A percentile compares a stretch with the other conserved stretches of the same genome.
phyloP scores from a whole-genome alignment of 176 grass and related monocot genomes.

The Juncus inflexus region DNA sequence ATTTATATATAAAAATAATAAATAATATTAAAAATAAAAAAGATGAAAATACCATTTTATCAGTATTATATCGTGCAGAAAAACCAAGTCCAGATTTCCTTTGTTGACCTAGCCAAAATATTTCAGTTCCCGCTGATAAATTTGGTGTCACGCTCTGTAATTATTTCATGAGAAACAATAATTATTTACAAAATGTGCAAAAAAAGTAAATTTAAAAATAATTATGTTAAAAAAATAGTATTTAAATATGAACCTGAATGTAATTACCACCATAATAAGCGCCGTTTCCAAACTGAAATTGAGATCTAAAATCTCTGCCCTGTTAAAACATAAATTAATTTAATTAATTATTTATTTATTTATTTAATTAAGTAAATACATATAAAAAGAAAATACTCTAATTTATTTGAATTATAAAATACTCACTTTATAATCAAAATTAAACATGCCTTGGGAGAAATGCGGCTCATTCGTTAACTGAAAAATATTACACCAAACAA shows the following conservation, averaged over 20 bases:
- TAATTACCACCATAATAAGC: slow-evolving; percentile 69
- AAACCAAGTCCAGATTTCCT: slow-evolving; percentile 64
- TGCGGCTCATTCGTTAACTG: slow-evolving; percentile 67
- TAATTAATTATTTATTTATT: not conserved
- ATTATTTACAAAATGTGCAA: not conserved
- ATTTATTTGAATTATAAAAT: slow-evolving; percentile 13
- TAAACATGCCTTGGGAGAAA: slow-evolving; percentile 55
- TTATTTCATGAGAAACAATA: slow-evolving; percentile 15
- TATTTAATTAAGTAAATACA: slow-evolving; percentile 2
- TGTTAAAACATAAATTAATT: slow-evolving; percentile 25
- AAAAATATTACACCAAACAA: slow-evolving; percentile 23
- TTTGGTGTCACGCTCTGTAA: slow-evolving; percentile 73
- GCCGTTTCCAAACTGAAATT: slow-evolving; percentile 52
- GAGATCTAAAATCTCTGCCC: slow-evolving; percentile 70
- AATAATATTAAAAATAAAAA: slow-evolving; percentile 3
- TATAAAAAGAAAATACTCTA: slow-evolving; percentile 18
- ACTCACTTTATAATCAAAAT: slow-evolving; percentile 66
- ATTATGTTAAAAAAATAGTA: slow-evolving; percentile 9
- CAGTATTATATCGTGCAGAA: slow-evolving; percentile 69
- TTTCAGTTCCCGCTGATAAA: slow-evolving; percentile 71
- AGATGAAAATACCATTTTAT: slow-evolving; percentile 41
- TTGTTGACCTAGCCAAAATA: slow-evolving; percentile 57
- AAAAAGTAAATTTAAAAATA: not conserved
- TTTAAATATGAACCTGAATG: slow-evolving; percentile 50
- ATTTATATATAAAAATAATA: slow-evolving; percentile 18